A percentile compares a stretch with the other conserved stretches of the same genome.
Conservation (phyloP, 2,329 filamentous ascomycete species). For the Cercospora janseana region DNA sequence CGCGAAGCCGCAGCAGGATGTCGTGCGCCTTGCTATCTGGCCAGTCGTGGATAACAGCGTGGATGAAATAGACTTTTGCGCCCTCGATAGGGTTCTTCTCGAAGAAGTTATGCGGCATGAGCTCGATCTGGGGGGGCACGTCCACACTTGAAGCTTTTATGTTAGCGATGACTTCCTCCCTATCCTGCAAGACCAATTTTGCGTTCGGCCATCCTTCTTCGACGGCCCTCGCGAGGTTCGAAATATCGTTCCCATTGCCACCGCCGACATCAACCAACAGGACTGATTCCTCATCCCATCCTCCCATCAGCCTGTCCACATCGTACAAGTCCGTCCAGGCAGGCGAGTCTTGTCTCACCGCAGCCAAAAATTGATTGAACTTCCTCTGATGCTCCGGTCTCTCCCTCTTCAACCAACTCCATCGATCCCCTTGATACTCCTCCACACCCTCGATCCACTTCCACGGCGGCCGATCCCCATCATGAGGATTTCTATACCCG, state of each 20-base stretch:
- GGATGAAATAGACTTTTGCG: conserved; percentile 35
- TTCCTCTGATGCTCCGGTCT: conserved; percentile 6
- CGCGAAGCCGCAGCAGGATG: conserved; percentile 25
- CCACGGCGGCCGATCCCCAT: conserved; percentile 16
- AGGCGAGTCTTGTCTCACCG: conserved; percentile 7
- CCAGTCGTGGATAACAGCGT: conserved; percentile 30
- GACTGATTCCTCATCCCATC: conserved; percentile 16
- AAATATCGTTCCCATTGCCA: conserved; percentile 24
- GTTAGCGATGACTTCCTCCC: conserved; percentile 8
- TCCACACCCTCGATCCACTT: conserved; percentile 13
- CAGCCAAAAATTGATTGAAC: conserved; percentile 19
- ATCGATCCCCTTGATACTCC: conserved; percentile 14
- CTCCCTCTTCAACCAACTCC: conserved; percentile 10
- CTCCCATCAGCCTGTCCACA: conserved; percentile 5
- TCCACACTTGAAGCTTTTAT: background rate
- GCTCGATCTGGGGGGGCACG: conserved; percentile 8
- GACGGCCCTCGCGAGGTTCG: conserved; percentile 4
- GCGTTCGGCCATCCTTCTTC: background rate
- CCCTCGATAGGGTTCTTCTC: conserved; percentile 19
- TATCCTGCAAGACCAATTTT: conserved; percentile 15
- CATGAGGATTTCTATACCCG: conserved; percentile 18
- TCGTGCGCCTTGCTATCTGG: conserved; percentile 21
- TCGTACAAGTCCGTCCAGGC: conserved; percentile 17
- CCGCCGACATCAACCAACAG: conserved; percentile 31
- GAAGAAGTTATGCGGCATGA: conserved; percentile 26